Base-by-base conservation (phyloP, 768 basidiomycete species). In the Exsudoporus frostii region DNA sequence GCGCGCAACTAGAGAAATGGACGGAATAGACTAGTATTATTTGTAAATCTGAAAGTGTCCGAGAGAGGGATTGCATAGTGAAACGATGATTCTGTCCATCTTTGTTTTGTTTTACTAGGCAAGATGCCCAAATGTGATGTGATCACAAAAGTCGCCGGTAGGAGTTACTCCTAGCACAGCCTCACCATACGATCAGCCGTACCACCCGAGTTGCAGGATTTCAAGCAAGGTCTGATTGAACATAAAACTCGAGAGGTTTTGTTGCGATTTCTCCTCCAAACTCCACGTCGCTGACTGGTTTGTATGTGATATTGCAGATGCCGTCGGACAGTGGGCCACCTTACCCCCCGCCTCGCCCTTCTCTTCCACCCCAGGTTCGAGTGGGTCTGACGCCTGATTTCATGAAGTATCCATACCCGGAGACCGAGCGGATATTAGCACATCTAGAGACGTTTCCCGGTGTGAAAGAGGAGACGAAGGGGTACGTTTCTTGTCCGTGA, bases 391-490 rank as follows among this genome's bases (percentile, higher is more conserved):
- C 40, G 15, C 32, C 56, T 2, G 20, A 61, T 36, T 61, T 66
- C 39, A 53, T 64, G 45, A 55, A 40, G 15, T 66, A 64, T 40
- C 60, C 64, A 15, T 48, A 48, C 42, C 59, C 62, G 17, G 56
- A 58, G 19, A 19, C 20, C 0, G 54, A 50, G 25, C 52, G 32
- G 4, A 45, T 57, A 1, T 19, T 58, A 14, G 45, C 42, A 1
- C 43, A 51, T 22, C 42, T 69, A 8, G 58, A 63, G 17, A 41
- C 29, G 7, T 37, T 63, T n/a, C 15, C 47, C 1, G 46, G 45
- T 0, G 45, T 58, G 34, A 63, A 45, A 11, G 59, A 59, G 38
- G 67, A 69, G n/a, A 62, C 64, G 5, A 67, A 50, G 42, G 29
- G 34, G 65, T 68, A 27, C 29, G 59, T 58, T 3, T 25, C 6